These are phyloP conservation scores for Penicillium maclennaniae DNA, from an alignment of 495 filamentous ascomycete genomes.

Conservation along the genomic window DNA sequence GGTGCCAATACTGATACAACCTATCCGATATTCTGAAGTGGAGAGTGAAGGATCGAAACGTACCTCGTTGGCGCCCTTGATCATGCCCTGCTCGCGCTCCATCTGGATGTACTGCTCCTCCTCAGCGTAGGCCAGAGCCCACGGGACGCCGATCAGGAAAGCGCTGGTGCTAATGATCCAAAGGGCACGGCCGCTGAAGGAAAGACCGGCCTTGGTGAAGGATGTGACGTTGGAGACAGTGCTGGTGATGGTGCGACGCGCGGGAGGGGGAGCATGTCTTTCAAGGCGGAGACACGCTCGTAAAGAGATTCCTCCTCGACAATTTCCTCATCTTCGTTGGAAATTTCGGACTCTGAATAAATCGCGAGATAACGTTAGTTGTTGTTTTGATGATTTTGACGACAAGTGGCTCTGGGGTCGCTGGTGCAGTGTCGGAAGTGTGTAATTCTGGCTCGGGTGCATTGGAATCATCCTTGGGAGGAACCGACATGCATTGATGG, in stretches of 20 bases:
- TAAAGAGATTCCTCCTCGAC: slow-evolving; percentile 58
- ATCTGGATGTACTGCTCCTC: slow-evolving; percentile 94
- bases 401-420: not conserved
- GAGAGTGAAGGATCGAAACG: slow-evolving; percentile 22
- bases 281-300: slow-evolving; percentile 79
- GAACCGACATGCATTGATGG: not conserved
- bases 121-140: slow-evolving; percentile 86
- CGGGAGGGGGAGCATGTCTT: slow-evolving; percentile 88
- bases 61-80: slow-evolving; percentile 73
- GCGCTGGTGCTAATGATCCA: slow-evolving; percentile 86
- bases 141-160: slow-evolving; percentile 87
- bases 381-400: slow-evolving; percentile 11
- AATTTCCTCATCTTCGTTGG: slow-evolving; percentile 41
- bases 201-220: slow-evolving; percentile 58
- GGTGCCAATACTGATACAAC: not conserved
- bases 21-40: not conserved
- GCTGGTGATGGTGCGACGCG: slow-evolving; percentile 64
- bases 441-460: not conserved
- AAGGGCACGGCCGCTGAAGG: slow-evolving; percentile 73
- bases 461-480: not conserved
- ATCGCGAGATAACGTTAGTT: slow-evolving; percentile 22
- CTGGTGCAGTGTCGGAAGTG: not conserved
- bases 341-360: slow-evolving; percentile 51
- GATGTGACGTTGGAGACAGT: slow-evolving; percentile 54
- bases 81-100: slow-evolving; percentile 96